These are phyloP conservation scores for Rhizophora mangle DNA, from an alignment of 345 rosid species.

Conservation along the genomic window DNA sequence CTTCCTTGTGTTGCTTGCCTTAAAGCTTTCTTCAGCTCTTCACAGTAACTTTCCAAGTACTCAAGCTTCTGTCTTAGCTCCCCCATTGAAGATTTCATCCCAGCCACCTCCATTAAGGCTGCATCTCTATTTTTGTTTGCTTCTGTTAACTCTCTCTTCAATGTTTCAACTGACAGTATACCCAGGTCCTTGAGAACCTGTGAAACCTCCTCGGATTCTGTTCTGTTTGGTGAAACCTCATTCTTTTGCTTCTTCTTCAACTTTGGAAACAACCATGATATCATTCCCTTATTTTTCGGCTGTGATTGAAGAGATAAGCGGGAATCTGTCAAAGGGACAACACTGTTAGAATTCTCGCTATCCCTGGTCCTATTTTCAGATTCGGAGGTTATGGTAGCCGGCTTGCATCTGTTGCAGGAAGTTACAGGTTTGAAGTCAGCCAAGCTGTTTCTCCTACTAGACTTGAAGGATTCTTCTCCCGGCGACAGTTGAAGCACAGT, in stretches of 20 bases:
- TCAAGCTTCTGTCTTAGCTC: conserved; percentile 76
- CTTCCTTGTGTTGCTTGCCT: conserved; percentile 54
- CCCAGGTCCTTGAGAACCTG: conserved; percentile 60
- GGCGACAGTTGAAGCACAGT: conserved; percentile 46
- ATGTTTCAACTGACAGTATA: conserved; percentile 51
- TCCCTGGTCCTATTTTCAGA: conserved; percentile 37
- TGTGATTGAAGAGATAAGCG: conserved; percentile 58
- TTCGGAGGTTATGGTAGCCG: conserved; percentile 36
- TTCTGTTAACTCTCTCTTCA: conserved; percentile 71
- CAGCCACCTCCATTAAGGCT: conserved; percentile 63
- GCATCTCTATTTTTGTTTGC: conserved; percentile 75
- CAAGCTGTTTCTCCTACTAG: conserved; percentile 51
- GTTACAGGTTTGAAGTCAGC: conserved; percentile 60
- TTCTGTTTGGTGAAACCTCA: conserved; percentile 54
- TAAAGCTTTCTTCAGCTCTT: conserved; percentile 70
- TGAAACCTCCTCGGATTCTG: conserved; percentile 78
- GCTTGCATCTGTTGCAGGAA: conserved; percentile 70
- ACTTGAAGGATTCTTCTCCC: conserved; percentile 38
- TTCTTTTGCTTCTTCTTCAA: conserved; percentile 68
- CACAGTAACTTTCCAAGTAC: conserved; percentile 79
- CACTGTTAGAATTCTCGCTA: conserved; percentile 57
- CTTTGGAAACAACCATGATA: conserved; percentile 82
- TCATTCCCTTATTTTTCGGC: conserved; percentile 54
- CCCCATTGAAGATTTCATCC: conserved; percentile 74
- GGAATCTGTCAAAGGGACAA: conserved; percentile 72